Conservation (phyloP, 257 asterid species). For the Solanum peruvianum region DNA sequence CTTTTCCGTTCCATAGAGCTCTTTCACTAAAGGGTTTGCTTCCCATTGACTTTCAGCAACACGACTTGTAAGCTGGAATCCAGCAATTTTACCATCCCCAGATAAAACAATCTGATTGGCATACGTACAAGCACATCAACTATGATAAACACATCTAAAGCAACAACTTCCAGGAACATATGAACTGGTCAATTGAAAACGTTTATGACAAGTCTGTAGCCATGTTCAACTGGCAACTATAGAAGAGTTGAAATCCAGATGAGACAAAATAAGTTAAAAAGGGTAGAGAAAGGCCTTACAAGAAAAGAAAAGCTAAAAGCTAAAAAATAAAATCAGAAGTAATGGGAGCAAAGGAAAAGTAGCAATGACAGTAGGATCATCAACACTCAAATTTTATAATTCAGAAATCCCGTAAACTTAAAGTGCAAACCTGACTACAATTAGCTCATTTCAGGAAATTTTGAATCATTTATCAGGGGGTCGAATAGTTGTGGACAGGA, state of each 20-base stretch:
- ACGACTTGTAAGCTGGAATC: constrained; percentile 72
- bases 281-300: not conserved
- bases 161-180: not conserved
- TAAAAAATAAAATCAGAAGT: not conserved
- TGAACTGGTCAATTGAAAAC: not conserved
- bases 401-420: not conserved
- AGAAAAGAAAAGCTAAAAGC: not conserved
- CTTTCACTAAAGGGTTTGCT: constrained; percentile 67
- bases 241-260: not conserved
- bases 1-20: constrained; percentile 49
- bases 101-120: constrained; percentile 50
- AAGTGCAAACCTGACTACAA: not conserved
- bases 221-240: not conserved
- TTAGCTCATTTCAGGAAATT: not conserved
- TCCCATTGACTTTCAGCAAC: constrained; percentile 87
- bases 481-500: not conserved
- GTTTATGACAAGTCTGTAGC: not conserved
- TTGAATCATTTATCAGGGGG: not conserved
- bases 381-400: not conserved
- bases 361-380: not conserved
- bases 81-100: constrained; percentile 39
- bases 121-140: not conserved
- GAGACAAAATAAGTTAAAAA: not conserved
- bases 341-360: not conserved
- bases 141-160: not conserved